phyloP scores from a whole-genome alignment of 345 rosid genomes.

The Salix purpurea region DNA sequence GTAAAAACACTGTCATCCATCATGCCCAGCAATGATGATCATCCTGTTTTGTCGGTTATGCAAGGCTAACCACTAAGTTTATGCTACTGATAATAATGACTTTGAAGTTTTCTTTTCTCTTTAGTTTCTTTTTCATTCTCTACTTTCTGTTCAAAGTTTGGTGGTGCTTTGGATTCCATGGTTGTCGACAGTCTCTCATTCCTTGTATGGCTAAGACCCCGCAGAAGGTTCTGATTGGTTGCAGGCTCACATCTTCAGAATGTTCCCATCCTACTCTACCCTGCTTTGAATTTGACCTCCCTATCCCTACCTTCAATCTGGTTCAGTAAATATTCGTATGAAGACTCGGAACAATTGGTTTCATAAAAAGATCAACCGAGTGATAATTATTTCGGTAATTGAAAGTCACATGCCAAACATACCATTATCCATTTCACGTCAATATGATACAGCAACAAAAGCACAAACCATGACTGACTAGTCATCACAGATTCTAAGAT shows the following conservation, averaged over 20 bases:
- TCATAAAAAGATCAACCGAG: not conserved
- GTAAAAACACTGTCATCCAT: too few relatives aligned
- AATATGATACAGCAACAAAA: conserved; percentile 8
- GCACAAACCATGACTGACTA: conserved; percentile 6
- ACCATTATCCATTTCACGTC: conserved; percentile 11
- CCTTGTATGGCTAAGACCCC: not conserved
- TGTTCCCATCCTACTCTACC: not conserved
- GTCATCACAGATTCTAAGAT: conserved; percentile 13
- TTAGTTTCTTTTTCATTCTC: not conserved
- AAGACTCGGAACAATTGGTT: not conserved
- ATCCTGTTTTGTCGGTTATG: not conserved
- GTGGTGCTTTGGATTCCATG: not conserved
- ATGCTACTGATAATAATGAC: not conserved
- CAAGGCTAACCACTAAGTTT: not conserved
- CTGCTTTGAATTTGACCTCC: not conserved
- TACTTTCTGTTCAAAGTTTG: not conserved
- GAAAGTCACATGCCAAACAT: not conserved
- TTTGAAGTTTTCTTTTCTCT: not conserved
- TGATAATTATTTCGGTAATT: not conserved
- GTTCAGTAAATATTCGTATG: not conserved
- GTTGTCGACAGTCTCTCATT: not conserved
- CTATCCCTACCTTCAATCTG: not conserved
- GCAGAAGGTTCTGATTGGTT: too few relatives aligned
- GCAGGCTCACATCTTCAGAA: not conserved
- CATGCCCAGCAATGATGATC: too few relatives aligned